Base-by-base conservation (phyloP, 1,139 yeast genomes). In the Taiozyma sp. region DNA sequence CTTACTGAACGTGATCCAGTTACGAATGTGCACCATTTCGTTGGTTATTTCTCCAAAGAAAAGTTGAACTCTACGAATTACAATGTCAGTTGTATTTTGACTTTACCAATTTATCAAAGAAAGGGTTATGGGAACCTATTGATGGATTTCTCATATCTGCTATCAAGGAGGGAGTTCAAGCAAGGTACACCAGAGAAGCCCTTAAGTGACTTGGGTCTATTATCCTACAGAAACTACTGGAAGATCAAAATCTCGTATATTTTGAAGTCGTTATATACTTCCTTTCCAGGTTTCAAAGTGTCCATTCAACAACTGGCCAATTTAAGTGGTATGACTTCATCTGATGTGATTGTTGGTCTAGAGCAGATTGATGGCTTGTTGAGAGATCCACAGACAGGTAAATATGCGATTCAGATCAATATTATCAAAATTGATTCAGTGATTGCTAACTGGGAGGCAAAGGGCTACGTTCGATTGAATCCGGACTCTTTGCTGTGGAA, bases 101-200 rank as follows among this genome's bases (percentile, higher is more conserved):
- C 97, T 0, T 69, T 93, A 43, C 99, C 99, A 1, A 83, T 85
- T 7, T 85, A 85, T 62, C 97, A 91, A 67, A 71, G 97, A 48
- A 80, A 82, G 56, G 99, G 99, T 0, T 89, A 87, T 67, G 99
- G 99, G 4, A 86, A 83, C 63, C 75, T 91, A 52, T 72, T 93
- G 53, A 93, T 93, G 63, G 96, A 89, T 57, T 90, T 93, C 66
- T 88, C 97, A 49, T 93, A 93, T 64, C 70, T 91, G 34, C 68
- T 93, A 45, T 79, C 91, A 2, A 73, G 87, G 50, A 74, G 80
- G 51, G 97, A 93, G 64, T 81, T 80, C 58, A 84, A 83, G 54
- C 78, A 79, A 51, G 99, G 99, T 0, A 88, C 97, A 0, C 99
- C 99, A 0, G 99, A 93, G 61, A 91, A 91, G 62, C 98, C 99